Base-by-base conservation (phyloP, 2,329 filamentous ascomycete genomes). In the Endoconidiophora polonica region DNA sequence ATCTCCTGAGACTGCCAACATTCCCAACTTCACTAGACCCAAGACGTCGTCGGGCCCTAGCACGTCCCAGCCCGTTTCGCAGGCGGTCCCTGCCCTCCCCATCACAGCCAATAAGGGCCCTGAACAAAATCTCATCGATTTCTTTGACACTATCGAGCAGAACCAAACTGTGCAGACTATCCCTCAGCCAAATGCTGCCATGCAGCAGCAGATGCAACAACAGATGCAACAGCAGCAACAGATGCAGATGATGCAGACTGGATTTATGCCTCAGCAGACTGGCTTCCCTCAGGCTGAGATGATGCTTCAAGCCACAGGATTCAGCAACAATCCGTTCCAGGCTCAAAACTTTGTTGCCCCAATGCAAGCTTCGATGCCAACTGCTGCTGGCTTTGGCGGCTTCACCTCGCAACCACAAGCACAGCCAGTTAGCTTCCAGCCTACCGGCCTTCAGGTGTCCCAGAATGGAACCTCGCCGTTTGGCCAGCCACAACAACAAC, bases 111-210 rank as follows among this genome's bases (percentile, higher is more conserved):
- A 14, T 38, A 86, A 82, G 63, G 79, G 74, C 2, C 78, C 80
- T 24, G 79, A 76, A 57, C 78, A 81, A 24, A 84, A 93, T 68
- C 71, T 93, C 54, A 96, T 94, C 60, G 91, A 90, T 68, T 95
- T 94, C 65, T 94, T 94, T 63, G 90, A 82, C 60, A 88, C 86
- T 4, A 94, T 94, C 59, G 88, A 95, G 60, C 79, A 86, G 60
- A 87, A 88, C 56, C 86, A 91, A 62, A 84, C 84, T 1, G 47
- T 54, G 6, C 70, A 73, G 55, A 59, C 68, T 16, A 63, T 65
- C 38, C 55, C 63, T 1, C 66, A 66, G 48, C 60, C 61, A 37
- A 20, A 24, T 23, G 37, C 12, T 12, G 18, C n/a, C 26, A 26
- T 22, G n/a, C 57, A 65, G 38, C 65, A 56, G 22, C 50, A 58